Evolutionary conservation across 2,329 filamentous ascomycete genomes (phyloP), one percentile per base, ranked within the genome.

Genomic region (Ophiocordyceps camponoti-leonardi): DNA sequence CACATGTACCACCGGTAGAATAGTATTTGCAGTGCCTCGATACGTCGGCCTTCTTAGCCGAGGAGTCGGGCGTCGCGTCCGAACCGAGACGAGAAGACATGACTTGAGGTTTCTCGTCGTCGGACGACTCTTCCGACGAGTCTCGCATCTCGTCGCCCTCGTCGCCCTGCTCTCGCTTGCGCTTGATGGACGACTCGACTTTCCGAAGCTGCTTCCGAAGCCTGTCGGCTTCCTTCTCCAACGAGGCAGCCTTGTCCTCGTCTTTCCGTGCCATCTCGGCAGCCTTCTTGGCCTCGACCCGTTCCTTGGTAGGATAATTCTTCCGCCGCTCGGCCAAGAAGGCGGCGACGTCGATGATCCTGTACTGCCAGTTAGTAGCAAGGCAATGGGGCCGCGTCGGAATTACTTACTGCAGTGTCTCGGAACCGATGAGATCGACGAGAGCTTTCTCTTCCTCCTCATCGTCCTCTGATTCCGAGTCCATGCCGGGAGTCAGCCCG

Each of bases 301-400:
- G 79, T 48, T 77, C 76, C 58, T 77, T 76, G 2, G 88, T 95
- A 2, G 90, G 90, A 58, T 77, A 96, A 44, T 81, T 80, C 51
- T 77, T 81, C 57, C 73, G 82, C 48, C 90, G 78, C 60, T 94
- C 86, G 44, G 78, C 78, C 50, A 93, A 77, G 78, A 86, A 96
- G 7, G 77, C 75, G 22, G 77, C 73, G 46, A 95, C 71, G 56
- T 95, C 87, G 48, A 75, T 75, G 16, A 75, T 67, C 47, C 72
- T 77, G 46, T 28, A 30, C 33, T n/a, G 18, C n/a, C 7, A 47
- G 39, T 44, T 26, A 44, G 14, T n/a, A 28, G 20, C 16, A 16
- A 18, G 41, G 10, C 14, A 7, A 28, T 5, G 16, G 28, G n/a
- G n/a, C 14, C 23, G 13, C 19, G 10, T 14, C 13, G 26, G 16